Conservation (phyloP, 1,284 basidiomycete genomes). For the Microbotryomycetes sp. region DNA sequence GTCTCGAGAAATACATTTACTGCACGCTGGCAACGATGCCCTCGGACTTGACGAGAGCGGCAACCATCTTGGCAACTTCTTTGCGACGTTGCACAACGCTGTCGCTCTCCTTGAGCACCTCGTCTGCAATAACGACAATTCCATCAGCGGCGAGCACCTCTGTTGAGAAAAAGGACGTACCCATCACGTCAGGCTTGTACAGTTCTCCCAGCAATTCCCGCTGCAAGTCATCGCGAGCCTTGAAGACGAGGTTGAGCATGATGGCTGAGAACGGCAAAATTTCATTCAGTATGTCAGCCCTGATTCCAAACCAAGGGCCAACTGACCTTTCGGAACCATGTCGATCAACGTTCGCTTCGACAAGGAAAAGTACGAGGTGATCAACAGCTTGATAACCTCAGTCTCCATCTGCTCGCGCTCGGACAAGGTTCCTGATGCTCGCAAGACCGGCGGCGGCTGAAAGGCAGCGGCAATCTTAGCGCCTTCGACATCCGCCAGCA, state of each 20-base stretch:
- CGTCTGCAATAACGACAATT: too few species aligned
- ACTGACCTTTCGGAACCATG: conserved; percentile 69
- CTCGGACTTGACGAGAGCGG: conserved; percentile 83
- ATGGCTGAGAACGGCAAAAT: conserved; percentile 52
- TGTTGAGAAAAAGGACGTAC: not conserved
- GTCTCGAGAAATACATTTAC: not conserved
- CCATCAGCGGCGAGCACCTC: too few species aligned
- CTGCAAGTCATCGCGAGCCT: conserved; percentile 88
- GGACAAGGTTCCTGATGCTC: conserved; percentile 84
- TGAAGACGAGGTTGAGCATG: conserved; percentile 82
- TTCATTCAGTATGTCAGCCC: conserved; percentile 49
- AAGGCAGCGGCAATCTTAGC: conserved; percentile 9
- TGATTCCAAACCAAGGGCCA: not conserved
- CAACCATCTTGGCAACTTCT: conserved; percentile 81
- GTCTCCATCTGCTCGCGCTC: conserved; percentile 98
- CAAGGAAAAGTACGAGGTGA: conserved; percentile 72
- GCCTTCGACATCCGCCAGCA: conserved; percentile 6
- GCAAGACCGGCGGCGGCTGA: conserved; percentile 77
- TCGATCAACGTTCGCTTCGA: conserved; percentile 99
- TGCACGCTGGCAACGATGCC: conserved; percentile 47
- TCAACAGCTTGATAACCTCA: conserved; percentile 81
- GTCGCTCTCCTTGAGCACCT: conserved; percentile 75
- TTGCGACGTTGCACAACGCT: conserved; percentile 68
- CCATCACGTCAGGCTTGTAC: conserved; percentile 76
- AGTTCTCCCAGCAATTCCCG: conserved; percentile 78